phyloP scores from a whole-genome alignment of 116 monocot species.

The Trichopus zeylanicus region DNA sequence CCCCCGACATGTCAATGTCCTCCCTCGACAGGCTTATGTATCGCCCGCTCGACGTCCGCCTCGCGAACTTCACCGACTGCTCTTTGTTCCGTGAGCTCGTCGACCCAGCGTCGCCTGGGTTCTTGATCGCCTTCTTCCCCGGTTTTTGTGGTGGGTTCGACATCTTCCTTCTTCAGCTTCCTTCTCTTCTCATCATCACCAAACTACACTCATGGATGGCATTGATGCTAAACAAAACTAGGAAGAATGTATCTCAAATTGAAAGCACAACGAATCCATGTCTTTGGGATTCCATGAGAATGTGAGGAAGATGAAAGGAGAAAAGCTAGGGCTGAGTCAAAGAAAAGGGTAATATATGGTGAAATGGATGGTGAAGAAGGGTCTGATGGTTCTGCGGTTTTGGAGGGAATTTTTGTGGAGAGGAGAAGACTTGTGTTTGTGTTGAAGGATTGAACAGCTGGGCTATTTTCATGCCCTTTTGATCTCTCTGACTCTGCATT shows the following conservation, averaged over 20 bases:
- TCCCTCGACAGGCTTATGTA: slow-evolving; percentile 56
- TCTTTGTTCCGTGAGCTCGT: slow-evolving; percentile 4
- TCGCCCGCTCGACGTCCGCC: slow-evolving; percentile 54
- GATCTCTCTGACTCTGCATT: neutral
- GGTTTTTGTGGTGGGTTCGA: slow-evolving; percentile 13
- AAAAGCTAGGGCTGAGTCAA: neutral
- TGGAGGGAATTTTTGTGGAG: neutral
- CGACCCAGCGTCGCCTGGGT: slow-evolving; percentile 10
- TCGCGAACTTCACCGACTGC: slow-evolving; percentile 45
- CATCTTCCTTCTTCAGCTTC: neutral
- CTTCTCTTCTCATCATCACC: neutral
- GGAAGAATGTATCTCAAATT: too few relatives aligned
- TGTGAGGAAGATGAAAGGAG: neutral
- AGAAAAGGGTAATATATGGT: neutral
- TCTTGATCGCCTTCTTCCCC: slow-evolving; percentile 19
- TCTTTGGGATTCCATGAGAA: too few relatives aligned
- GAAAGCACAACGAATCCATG: too few relatives aligned
- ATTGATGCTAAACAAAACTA: too few relatives aligned
- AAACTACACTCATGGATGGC: neutral
- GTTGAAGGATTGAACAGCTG: neutral
- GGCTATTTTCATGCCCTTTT: neutral
- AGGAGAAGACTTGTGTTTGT: neutral
- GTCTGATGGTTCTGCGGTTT: neutral
- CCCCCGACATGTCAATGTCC: slow-evolving; percentile 54
- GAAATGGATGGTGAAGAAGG: neutral